Conservation (phyloP, 805 yeast species). For the Kurtzmaniella cleridarum region DNA sequence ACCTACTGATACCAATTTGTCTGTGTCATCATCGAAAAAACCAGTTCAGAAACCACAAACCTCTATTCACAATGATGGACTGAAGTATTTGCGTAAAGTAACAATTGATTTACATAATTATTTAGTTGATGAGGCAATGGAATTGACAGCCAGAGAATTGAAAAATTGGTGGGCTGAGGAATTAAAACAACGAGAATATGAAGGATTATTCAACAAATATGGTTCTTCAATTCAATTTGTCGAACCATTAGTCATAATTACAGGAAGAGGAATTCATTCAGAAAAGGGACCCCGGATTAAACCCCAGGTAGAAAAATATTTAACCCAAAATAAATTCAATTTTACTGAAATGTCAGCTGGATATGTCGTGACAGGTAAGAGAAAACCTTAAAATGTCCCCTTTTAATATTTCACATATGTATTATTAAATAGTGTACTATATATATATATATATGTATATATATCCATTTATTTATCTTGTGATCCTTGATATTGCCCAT, state of each 20-base stretch:
- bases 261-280: conserved; percentile 73
- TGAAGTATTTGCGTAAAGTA: neutral
- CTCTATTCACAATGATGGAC: too few relatives aligned
- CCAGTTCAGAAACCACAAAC: too few relatives aligned
- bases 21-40: conserved; percentile 6
- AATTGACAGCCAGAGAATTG: conserved; percentile 30
- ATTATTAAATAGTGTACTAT: too few relatives aligned
- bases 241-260: conserved; percentile 43
- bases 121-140: conserved; percentile 42
- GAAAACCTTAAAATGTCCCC: neutral
- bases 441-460: too few relatives aligned
- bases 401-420: too few relatives aligned
- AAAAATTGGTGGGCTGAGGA: conserved; percentile 64
- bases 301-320: conserved; percentile 33
- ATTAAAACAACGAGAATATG: conserved; percentile 29
- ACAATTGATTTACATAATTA: conserved; percentile 55
- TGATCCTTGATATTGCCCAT: too few relatives aligned
- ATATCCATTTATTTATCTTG: too few relatives aligned
- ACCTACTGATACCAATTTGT: neutral
- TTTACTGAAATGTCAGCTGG: conserved; percentile 40
- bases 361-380: conserved; percentile 15
- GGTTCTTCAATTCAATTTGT: conserved; percentile 36
- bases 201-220: conserved; percentile 30
- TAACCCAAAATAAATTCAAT: conserved; percentile 33
- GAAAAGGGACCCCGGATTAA: conserved; percentile 51